phyloP scores from a whole-genome alignment of 768 basidiomycete genomes.

The Tricholoma flavovirens region DNA sequence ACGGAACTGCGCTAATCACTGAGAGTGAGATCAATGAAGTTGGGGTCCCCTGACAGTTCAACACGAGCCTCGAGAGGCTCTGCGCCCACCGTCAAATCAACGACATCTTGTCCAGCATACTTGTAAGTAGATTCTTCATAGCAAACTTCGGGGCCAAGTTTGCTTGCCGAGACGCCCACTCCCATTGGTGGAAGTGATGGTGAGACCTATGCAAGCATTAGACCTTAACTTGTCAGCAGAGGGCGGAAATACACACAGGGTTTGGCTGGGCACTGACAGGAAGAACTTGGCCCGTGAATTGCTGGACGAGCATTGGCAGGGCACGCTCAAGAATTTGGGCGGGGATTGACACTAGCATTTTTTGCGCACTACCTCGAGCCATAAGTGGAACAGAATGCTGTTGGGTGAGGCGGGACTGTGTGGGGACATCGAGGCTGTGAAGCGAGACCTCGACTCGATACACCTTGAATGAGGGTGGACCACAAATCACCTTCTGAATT shows the following conservation, averaged over 20 bases:
- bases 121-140: not conserved
- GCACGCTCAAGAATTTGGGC: not conserved
- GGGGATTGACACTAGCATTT: not conserved
- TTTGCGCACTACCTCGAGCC: not conserved
- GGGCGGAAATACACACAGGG: not conserved
- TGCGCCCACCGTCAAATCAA: not conserved
- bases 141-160: not conserved
- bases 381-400: not conserved
- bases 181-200: not conserved
- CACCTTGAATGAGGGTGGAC: not conserved
- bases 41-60: not conserved
- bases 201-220: not conserved
- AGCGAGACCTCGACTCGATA: not conserved
- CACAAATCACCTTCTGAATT: not conserved
- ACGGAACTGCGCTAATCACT: not conserved
- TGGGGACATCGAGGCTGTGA: not conserved
- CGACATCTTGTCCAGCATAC: not conserved
- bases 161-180: not conserved
- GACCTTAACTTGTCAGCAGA: not conserved
- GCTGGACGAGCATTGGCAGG: not conserved
- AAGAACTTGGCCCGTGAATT: not conserved
- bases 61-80: not conserved
- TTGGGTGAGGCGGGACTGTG: not conserved
- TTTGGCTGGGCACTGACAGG: not conserved
- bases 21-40: not conserved